Evolutionary conservation across 177 flowering plant genomes (phyloP).

Genomic region (Vitis hybrid): DNA sequence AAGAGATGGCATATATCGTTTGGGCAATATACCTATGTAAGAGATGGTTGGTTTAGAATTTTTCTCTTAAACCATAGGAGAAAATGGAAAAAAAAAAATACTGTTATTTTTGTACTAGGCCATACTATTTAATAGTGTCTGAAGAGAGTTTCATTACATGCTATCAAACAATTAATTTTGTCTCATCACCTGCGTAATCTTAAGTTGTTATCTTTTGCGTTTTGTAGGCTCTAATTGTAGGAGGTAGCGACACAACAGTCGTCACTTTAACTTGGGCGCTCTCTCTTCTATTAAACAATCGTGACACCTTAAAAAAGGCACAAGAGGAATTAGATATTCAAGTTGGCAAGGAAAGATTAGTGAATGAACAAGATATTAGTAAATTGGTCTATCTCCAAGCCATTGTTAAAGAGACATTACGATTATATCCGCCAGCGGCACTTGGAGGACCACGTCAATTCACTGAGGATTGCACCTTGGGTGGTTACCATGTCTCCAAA

Average conservation of each 20-base stretch:
- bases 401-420: slow-evolving; percentile 9
- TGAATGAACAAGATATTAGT: not conserved
- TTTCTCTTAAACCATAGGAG: no score
- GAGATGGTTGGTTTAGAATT: no score
- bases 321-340: slow-evolving; percentile 14
- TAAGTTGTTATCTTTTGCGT: no score
- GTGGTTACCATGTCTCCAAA: not conserved
- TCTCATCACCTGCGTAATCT: no score
- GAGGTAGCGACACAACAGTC: slow-evolving; percentile 8
- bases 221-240: slow-evolving; percentile 9
- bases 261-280: slow-evolving; percentile 17
- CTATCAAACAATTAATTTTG: no score
- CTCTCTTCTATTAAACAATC: slow-evolving; percentile 17
- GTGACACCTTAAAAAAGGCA: slow-evolving; percentile 5
- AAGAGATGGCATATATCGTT: no score
- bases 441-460: not conserved
- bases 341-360: slow-evolving; percentile 1
- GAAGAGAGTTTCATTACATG: no score
- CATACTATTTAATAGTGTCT: no score
- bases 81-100: no score
- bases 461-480: not conserved
- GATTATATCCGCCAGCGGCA: not conserved
- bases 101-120: no score
- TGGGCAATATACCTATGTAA: no score
- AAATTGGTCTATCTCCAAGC: slow-evolving; percentile 2